Conservation (phyloP, 75 land plant species). For the Pinus tabuliformis region DNA sequence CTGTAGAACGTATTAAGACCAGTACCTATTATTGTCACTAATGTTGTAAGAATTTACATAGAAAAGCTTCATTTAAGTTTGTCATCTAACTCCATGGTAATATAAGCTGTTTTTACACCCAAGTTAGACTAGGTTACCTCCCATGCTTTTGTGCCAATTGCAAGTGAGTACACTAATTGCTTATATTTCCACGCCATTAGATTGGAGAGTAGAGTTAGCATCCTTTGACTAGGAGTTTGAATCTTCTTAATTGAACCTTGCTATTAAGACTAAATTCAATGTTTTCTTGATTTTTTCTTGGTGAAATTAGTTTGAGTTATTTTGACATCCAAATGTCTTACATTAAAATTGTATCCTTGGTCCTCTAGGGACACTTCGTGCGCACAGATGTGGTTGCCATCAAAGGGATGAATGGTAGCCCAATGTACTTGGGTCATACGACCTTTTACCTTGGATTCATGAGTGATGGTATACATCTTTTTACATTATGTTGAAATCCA, state of each 20-base stretch:
- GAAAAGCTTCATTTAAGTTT: background rate
- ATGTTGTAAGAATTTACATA: background rate
- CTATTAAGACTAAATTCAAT: background rate
- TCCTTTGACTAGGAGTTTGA: background rate
- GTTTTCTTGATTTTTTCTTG: background rate
- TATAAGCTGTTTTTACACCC: background rate
- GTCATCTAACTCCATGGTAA: background rate
- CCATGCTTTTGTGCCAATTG: background rate
- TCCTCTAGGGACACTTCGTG: constrained; percentile 25
- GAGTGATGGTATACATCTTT: constrained; percentile 39
- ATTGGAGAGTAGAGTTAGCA: background rate
- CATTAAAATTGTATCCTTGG: background rate
- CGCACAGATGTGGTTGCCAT: constrained; percentile 26
- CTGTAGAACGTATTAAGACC: background rate
- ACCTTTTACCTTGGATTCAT: constrained; percentile 42
- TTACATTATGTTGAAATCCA: constrained; percentile 1
- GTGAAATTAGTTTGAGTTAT: background rate
- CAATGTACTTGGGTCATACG: constrained; percentile 31
- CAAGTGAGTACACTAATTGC: background rate
- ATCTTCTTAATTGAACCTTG: constrained; percentile 4
- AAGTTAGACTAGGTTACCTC: background rate
- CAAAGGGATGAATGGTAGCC: constrained; percentile 31
- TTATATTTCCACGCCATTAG: background rate
- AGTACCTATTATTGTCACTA: background rate
- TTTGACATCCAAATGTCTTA: background rate